Base-by-base conservation (phyloP, 2,329 filamentous ascomycete genomes). In the Penicillium freii region DNA sequence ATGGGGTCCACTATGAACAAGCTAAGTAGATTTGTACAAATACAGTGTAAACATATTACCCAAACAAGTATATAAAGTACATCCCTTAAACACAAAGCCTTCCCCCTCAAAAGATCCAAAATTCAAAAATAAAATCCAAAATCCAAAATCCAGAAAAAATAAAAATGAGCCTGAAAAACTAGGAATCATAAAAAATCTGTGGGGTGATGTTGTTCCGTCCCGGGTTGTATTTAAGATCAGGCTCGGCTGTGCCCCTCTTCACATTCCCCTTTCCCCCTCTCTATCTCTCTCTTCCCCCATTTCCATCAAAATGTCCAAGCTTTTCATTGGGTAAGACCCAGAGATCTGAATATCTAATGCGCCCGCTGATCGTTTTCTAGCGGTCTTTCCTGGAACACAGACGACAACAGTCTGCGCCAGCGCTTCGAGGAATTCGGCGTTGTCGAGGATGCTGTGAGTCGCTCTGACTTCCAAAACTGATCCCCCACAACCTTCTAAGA, bases 321-420 rank as follows among this genome's bases (percentile, higher is more conserved):
- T 56, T 56, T 56, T 56, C 48, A 56, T 56, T 53, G 54, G 54
- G 54, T 56, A 53, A 21, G 54, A 42, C 4, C 21, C 15, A 8
- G 17, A 31, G 11, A 34, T 34, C 15, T 13, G 11, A 11, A 21
- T 27, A 27, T 34, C 17, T 11, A n/a, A 47, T 15, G 21, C 39
- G 6, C 21, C 17, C 19, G 31, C 50, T 52, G 23, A 52, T 19
- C n/a, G 9, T 38, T 27, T 54, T n/a, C 34, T 33, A 58, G 56
- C 40, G 56, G 56, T 51, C 56, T 58, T 21, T 55, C 56, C 56
- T 58, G 56, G 56, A 47, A 44, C 56, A 58, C 56, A 33, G 43
- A 49, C 56, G 56, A 58, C 43, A 23, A 51, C 19, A 45, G 31
- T 29, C 56, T 58, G 51, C 56, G 56, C 45, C 45, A 50, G 45